Conservation (phyloP, 495 filamentous ascomycete genomes). For the Lasiosphaeriaceae sp. region DNA sequence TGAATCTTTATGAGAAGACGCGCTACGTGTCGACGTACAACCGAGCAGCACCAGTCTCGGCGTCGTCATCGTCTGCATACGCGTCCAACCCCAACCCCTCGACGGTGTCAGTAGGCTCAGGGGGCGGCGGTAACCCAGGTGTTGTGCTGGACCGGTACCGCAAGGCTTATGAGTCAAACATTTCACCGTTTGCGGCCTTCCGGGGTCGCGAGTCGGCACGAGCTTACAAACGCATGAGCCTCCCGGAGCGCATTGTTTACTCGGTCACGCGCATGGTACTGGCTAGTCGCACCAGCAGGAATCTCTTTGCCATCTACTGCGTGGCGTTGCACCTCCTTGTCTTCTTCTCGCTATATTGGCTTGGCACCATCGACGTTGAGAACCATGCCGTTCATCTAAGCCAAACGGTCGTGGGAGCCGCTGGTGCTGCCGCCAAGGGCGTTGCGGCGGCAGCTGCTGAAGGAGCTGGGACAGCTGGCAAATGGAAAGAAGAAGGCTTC, state of each 20-base stretch:
- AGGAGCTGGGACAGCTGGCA: slow-evolving; percentile 15
- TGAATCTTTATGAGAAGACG: slow-evolving; percentile 96
- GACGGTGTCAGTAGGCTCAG: slow-evolving; percentile 54
- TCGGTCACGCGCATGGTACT: slow-evolving; percentile 87
- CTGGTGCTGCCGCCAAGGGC: slow-evolving; percentile 17
- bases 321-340: slow-evolving; percentile 82
- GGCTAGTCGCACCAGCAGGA: slow-evolving; percentile 83
- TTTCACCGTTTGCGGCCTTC: slow-evolving; percentile 94
- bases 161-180: slow-evolving; percentile 88
- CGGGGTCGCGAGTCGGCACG: slow-evolving; percentile 84
- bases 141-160: slow-evolving; percentile 82
- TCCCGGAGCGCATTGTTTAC: slow-evolving; percentile 86
- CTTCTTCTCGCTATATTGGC: slow-evolving; percentile 80
- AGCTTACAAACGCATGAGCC: slow-evolving; percentile 91
- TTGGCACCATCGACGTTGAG: slow-evolving; percentile 54
- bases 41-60: slow-evolving; percentile 55
- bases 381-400: slow-evolving; percentile 32
- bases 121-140: slow-evolving; percentile 37
- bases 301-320: slow-evolving; percentile 94
- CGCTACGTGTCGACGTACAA: slow-evolving; percentile 92
- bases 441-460: slow-evolving; percentile 14
- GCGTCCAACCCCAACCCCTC: slow-evolving; percentile 71
- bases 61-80: slow-evolving; percentile 69
- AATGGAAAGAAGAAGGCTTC: slow-evolving; percentile 40
- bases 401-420: slow-evolving; percentile 28